Conservation (phyloP, 306 rosid species). For the Vigna angularis region DNA sequence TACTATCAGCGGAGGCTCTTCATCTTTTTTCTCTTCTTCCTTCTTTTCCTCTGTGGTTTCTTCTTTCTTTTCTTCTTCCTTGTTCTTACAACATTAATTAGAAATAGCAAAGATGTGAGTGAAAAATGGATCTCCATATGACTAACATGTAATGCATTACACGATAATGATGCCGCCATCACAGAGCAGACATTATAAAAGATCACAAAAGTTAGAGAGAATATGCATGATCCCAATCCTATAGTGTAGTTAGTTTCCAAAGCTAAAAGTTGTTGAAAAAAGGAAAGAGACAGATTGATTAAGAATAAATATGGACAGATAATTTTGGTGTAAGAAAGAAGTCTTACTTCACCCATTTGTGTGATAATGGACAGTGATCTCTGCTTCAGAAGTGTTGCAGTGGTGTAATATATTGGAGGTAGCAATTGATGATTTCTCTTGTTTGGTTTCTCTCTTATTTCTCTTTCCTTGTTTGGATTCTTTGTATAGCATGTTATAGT, state of each 20-base stretch:
- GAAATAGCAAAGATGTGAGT: neutral
- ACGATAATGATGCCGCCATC: neutral
- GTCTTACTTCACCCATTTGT: slow-evolving; percentile 80
- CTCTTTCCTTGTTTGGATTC: neutral
- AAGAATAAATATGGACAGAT: neutral
- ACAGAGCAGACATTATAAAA: neutral
- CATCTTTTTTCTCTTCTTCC: slow-evolving; percentile 55
- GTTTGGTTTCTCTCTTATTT: slow-evolving; percentile 7
- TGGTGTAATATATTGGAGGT: slow-evolving; percentile 17
- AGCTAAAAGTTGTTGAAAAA: slow-evolving; percentile 2
- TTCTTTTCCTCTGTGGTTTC: slow-evolving; percentile 57
- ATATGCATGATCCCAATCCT: neutral
- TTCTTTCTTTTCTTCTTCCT: slow-evolving; percentile 48
- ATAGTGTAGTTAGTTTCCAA: neutral
- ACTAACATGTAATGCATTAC: neutral
- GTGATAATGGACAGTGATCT: slow-evolving; percentile 38
- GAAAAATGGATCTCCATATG: neutral
- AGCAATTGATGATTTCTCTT: slow-evolving; percentile 29
- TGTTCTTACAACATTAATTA: slow-evolving; percentile 43
- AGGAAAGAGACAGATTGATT: slow-evolving; percentile 21
- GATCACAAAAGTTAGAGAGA: slow-evolving; percentile 22
- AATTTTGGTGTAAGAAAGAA: slow-evolving; percentile 11
- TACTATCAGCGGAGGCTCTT: slow-evolving; percentile 68
- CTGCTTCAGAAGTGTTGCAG: slow-evolving; percentile 38
- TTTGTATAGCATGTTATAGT: slow-evolving; percentile 12